Evolutionary conservation across 306 rosid species (phyloP), one percentile per base, ranked within the genome.

Genomic region (Quercus berberidifolia): DNA sequence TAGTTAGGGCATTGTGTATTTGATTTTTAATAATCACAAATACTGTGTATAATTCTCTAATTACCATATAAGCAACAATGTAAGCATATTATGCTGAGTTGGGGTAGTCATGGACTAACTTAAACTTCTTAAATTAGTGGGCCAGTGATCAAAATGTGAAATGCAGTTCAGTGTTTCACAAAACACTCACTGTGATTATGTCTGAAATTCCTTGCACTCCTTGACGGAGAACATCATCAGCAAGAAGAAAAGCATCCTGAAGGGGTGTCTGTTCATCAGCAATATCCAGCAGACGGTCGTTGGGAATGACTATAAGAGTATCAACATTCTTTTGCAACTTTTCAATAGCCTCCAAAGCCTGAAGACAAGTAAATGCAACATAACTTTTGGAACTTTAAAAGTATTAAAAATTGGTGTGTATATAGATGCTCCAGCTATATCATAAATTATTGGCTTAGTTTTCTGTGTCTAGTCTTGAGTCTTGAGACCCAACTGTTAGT

Each of bases 121-220:
- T 20, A 35, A 64, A 35, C 54, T 30, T 25, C 56, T 41, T 3
- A 75, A 58, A 73, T 35, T 2, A 35, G 8, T 26, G 46, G 54
- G 30, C 54, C 6, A 43, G 43, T 33, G 38, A 51, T 67, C 57
- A 26, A 35, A 59, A 76, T 64, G 6, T 63, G 67, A 69, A 64
- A 60, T 60, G 21, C 25, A 76, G 56, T 75, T 69, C 25, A 10
- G 28, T 69, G 62, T 57, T 67, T 64, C 64, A 46, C 57, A 57
- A 68, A 80, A 77, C 59, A 85, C 97, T 86, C 82, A 92, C 98
- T 5, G 93, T 94, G 83, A 94, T 92, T 55, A 94, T 94, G 80
- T 94, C 98, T 54, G 98, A 92, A 87, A 94, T 94, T 85, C 98
- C 98, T 85, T 94, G 98, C 20, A 94, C 98, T 85, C 98, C 98